Evolutionary conservation across 2,329 filamentous ascomycete genomes (phyloP).

Genomic region (Curvularia spicifera): DNA sequence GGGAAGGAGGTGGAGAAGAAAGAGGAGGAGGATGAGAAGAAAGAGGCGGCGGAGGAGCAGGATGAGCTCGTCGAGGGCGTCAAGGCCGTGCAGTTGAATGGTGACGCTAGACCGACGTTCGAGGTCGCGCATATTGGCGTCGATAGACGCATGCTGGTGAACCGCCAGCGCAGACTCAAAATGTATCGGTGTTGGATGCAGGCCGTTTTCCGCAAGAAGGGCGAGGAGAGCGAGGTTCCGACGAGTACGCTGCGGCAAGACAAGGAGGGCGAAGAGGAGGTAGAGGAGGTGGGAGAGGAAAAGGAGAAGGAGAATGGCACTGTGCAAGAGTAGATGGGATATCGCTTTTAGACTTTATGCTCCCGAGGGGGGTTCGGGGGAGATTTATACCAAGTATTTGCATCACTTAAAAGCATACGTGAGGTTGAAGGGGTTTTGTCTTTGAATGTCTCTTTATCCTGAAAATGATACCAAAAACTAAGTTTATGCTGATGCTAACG

Average conservation of each 20-base stretch:
- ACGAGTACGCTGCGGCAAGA: slow-evolving; percentile 46
- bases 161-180: slow-evolving; percentile 86
- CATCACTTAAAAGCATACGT: too few relatives aligned
- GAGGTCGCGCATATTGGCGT: slow-evolving; percentile 79
- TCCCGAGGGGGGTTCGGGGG: too few relatives aligned
- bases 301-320: not conserved
- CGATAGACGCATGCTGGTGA: slow-evolving; percentile 89
- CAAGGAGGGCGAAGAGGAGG: slow-evolving; percentile 20
- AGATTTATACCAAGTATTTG: too few relatives aligned
- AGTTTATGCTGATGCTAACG: not conserved
- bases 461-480: not conserved
- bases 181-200: slow-evolving; percentile 99
- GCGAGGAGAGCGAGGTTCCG: slow-evolving; percentile 38
- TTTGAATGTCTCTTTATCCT: too few relatives aligned
- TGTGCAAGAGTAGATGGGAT: not conserved
- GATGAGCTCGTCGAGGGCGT: not conserved
- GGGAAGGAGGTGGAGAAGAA: not conserved
- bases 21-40: not conserved
- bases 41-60: not conserved
- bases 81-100: not conserved
- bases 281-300: slow-evolving; percentile 2
- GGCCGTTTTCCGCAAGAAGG: slow-evolving; percentile 73
- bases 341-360: too few relatives aligned
- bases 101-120: slow-evolving; percentile 53
- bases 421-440: too few relatives aligned